phyloP scores from a whole-genome alignment of 768 basidiomycete species.

The Filobasidium floriforme region DNA sequence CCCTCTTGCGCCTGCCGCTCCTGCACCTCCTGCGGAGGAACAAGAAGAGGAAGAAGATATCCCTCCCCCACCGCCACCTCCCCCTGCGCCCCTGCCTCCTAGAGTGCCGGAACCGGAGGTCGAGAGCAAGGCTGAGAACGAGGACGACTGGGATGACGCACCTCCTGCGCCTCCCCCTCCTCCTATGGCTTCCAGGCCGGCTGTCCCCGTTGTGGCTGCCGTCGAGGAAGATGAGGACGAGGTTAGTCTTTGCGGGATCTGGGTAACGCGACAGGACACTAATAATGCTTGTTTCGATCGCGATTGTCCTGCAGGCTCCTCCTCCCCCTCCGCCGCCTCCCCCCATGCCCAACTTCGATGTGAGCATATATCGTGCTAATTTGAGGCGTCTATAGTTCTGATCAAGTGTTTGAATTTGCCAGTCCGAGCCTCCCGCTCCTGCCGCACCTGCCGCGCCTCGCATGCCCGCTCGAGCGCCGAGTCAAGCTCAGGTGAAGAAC shows the following conservation, averaged over 20 bases:
- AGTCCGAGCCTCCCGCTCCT: constrained; percentile 13
- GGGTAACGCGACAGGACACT: too few species aligned
- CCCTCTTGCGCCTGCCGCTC: not conserved
- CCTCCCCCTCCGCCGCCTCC: constrained; percentile 45
- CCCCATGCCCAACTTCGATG: constrained; percentile 34
- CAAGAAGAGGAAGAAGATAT: constrained; percentile 33
- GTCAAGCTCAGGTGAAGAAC: constrained; percentile 26
- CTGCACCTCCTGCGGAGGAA: constrained; percentile 17
- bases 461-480: constrained; percentile 31
- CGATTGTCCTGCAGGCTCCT: constrained; percentile 13
- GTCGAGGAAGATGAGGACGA: constrained; percentile 17
- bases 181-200: constrained; percentile 50
- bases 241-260: not conserved
- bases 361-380: constrained; percentile 3
- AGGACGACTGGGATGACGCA: constrained; percentile 45
- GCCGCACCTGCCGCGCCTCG: constrained; percentile 40
- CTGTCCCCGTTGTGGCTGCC: constrained; percentile 26
- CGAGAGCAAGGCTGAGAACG: constrained; percentile 42
- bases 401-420: not conserved
- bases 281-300: not conserved
- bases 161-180: constrained; percentile 48
- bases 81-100: constrained; percentile 40
- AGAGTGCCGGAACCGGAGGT: constrained; percentile 10
- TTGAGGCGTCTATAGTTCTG: not conserved
- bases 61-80: constrained; percentile 41